These are phyloP conservation scores for Pisolithus tinctorius DNA, from an alignment of 768 basidiomycete genomes.

Conservation along the genomic window DNA sequence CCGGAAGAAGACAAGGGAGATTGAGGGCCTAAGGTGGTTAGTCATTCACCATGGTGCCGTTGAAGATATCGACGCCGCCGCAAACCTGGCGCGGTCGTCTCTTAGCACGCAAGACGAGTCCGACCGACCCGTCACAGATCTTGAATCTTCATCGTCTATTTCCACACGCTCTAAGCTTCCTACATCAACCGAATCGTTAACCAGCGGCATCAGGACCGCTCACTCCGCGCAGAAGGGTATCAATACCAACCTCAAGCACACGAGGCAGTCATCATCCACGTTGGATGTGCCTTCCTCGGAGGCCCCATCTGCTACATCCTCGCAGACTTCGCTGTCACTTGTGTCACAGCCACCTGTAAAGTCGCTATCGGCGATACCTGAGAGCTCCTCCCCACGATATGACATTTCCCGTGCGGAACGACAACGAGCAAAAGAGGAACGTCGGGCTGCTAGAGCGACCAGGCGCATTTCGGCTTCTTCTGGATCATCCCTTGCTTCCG, in stretches of 20 bases:
- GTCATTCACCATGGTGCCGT: slow-evolving; percentile 43
- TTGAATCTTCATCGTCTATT: slow-evolving; percentile 3
- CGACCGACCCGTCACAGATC: slow-evolving; percentile 5
- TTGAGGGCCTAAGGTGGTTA: slow-evolving; percentile 61
- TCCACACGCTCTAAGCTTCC: slow-evolving; percentile 16
- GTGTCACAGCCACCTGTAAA: slow-evolving; percentile 32
- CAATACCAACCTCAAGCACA: slow-evolving; percentile 12
- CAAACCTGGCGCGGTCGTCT: slow-evolving; percentile 27
- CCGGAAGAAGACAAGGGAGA: slow-evolving; percentile 52
- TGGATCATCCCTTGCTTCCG: slow-evolving; percentile 11
- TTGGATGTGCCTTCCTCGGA: slow-evolving; percentile 12
- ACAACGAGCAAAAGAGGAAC: slow-evolving; percentile 26
- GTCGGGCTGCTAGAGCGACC: slow-evolving; percentile 25
- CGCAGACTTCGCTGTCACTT: slow-evolving; percentile 37
- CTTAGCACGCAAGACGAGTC: slow-evolving; percentile 22
- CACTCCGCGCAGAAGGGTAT: slow-evolving; percentile 9
- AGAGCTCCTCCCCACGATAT: slow-evolving; percentile 24
- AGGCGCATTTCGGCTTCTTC: slow-evolving; percentile 31
- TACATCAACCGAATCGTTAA: background rate
- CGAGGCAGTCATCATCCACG: slow-evolving; percentile 9
- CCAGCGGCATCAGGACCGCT: background rate
- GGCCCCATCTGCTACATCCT: slow-evolving; percentile 25
- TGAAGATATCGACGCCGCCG: slow-evolving; percentile 26
- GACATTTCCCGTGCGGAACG: slow-evolving; percentile 22
- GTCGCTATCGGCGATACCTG: slow-evolving; percentile 55